Evolutionary conservation across 768 basidiomycete genomes (phyloP).

Genomic region (Infundibulicybe gibba): DNA sequence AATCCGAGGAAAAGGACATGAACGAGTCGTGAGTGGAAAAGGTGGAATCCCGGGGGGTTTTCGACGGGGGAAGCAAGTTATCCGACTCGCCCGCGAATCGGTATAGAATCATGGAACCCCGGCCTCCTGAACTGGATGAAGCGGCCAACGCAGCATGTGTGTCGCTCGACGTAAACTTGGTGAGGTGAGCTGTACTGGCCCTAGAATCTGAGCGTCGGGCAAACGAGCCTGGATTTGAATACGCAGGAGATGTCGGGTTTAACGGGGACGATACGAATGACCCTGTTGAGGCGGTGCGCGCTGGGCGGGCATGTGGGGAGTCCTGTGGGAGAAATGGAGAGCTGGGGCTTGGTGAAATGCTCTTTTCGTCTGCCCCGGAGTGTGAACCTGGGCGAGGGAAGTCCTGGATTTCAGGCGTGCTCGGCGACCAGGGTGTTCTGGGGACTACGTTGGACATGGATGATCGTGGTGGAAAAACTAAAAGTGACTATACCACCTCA

Average conservation of each 20-base stretch:
- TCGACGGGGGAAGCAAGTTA: conserved; percentile 9
- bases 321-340: too few relatives aligned
- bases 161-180: not conserved
- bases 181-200: not conserved
- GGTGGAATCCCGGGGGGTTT: conserved; percentile 10
- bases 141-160: not conserved
- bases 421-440: too few relatives aligned
- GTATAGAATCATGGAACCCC: conserved; percentile 22
- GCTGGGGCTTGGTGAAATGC: too few relatives aligned
- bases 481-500: too few relatives aligned
- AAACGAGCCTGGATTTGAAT: not conserved
- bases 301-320: not conserved
- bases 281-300: not conserved
- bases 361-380: too few relatives aligned
- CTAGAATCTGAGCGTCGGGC: not conserved
- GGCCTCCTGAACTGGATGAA: not conserved
- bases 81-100: conserved; percentile 13
- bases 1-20: conserved; percentile 2
- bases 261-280: not conserved
- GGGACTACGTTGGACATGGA: too few relatives aligned
- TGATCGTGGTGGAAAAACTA: too few relatives aligned
- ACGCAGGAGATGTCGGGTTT: not conserved
- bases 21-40: conserved; percentile 5
- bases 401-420: too few relatives aligned
- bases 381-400: too few relatives aligned